Percentiles rank a stretch among this genome's conserved stretches.
phyloP scores from a whole-genome alignment of 1,284 basidiomycete genomes.

The Microbotryomycetes sp. region DNA sequence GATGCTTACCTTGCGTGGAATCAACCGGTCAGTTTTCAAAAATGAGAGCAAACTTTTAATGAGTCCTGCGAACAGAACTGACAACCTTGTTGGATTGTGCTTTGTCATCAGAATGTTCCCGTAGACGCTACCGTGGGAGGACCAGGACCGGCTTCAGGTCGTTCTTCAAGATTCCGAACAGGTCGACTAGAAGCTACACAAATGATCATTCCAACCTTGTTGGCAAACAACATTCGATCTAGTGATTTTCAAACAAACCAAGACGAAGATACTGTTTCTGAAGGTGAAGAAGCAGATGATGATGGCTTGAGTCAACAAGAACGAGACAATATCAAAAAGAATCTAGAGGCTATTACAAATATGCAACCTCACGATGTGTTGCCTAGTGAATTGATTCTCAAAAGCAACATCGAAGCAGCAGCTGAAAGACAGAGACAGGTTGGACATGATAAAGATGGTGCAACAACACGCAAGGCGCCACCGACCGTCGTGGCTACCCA shows the following conservation, averaged over 20 bases:
- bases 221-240: constrained; percentile 4
- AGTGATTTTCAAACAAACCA: neutral
- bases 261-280: constrained; percentile 7
- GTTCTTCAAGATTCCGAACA: constrained; percentile 21
- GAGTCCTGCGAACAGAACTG: no score
- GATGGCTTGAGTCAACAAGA: constrained; percentile 4
- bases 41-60: neutral
- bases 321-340: constrained; percentile 8
- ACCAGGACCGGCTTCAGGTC: constrained; percentile 9
- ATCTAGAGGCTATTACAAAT: constrained; percentile 19
- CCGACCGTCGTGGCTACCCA: constrained; percentile 1
- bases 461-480: constrained; percentile 17
- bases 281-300: constrained; percentile 12
- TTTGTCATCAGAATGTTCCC: constrained; percentile 18
- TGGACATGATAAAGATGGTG: neutral
- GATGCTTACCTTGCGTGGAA: constrained; percentile 23
- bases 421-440: neutral
- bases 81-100: no score
- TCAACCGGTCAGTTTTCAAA: neutral
- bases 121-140: constrained; percentile 17
- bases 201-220: constrained; percentile 30
- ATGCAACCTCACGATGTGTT: neutral
- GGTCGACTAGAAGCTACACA: constrained; percentile 28
- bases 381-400: constrained; percentile 13
- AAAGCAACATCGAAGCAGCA: constrained; percentile 6